phyloP scores from a whole-genome alignment of 176 grass and related monocot genomes.

The Carex kokanica region DNA sequence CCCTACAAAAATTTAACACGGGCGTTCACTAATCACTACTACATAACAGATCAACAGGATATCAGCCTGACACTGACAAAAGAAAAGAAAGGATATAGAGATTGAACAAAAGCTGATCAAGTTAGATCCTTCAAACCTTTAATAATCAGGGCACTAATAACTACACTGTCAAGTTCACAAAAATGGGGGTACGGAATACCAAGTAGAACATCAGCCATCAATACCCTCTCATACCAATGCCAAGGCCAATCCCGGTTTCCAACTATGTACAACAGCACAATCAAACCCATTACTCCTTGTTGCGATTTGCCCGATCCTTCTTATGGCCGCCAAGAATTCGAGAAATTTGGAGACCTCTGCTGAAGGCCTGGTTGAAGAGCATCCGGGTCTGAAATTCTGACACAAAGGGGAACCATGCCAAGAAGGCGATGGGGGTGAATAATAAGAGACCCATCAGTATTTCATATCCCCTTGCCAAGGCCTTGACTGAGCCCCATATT shows the following conservation, averaged over 20 bases:
- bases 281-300: conserved; percentile 63
- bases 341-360: conserved; percentile 94
- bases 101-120: neutral
- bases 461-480: conserved; percentile 86
- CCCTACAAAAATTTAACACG: neutral
- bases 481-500: conserved; percentile 80
- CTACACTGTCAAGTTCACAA: neutral
- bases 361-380: conserved; percentile 97
- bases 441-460: conserved; percentile 84
- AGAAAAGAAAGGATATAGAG: neutral
- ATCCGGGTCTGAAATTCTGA: conserved; percentile 96
- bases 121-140: neutral
- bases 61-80: neutral
- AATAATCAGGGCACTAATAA: neutral
- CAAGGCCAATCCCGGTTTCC: neutral
- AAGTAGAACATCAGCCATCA: neutral
- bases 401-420: conserved; percentile 94
- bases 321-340: conserved; percentile 90
- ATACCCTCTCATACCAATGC: neutral
- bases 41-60: neutral
- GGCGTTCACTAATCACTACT: neutral
- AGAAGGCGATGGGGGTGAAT: conserved; percentile 82
- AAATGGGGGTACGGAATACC: conserved; percentile 3
- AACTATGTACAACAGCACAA: conserved; percentile 11
- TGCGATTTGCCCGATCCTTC: conserved; percentile 68